Base-by-base conservation (phyloP, 305 asterid genomes). In the Ilex paraguariensis region DNA sequence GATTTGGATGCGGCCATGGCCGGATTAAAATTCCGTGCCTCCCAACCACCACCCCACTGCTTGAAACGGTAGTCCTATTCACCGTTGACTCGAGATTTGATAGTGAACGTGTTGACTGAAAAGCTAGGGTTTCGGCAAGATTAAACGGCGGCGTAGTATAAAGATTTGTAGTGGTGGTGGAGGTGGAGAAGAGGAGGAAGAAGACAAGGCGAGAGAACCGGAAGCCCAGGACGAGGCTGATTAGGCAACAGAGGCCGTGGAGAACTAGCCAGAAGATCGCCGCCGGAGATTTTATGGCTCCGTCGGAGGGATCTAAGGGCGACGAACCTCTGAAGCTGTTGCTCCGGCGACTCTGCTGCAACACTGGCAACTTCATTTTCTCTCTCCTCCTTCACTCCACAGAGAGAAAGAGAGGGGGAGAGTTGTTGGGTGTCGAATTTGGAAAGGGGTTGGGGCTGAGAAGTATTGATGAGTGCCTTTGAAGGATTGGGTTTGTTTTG, bases 1-100 rank as follows among this genome's bases (percentile, higher is more conserved):
- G 87, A 79, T 90, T 88, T 71, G 99, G 99, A 77, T 93, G 97
- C 62, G 99, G 99, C 99, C 99, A 93, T 21, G 97, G 93, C 64
- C 97, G 65, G 57, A 87, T 90, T 77, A 83, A 75, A 58, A 93
- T 93, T 70, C 96, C 97, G 55, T 93, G 99, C 78, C 99, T 72
- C 44, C 99, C 99, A 1, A 90, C 99, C 69, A 90, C 96, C 68
- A 93, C 99, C 64, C 87, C 57, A 48, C 96, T 87, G 54, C 84
- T 68, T 8, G 63, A 16, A 11, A 49, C 77, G 0, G 56, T 3
- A 14, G 56, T 52, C 2, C 15, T 50, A 14, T 50, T 50, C 15
- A 3, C 30, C 2, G 56, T 6, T 7, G 31, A 15, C 7, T 52
- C 30, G 31, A 16, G 56, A 52, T 14, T 52, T 8, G 56, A 14